A percentile compares a stretch with the other conserved stretches of the same genome.
These are phyloP conservation scores for Pseudognaphalium luteoalbum DNA, from an alignment of 129 eudicot genomes.

Conservation along the genomic window DNA sequence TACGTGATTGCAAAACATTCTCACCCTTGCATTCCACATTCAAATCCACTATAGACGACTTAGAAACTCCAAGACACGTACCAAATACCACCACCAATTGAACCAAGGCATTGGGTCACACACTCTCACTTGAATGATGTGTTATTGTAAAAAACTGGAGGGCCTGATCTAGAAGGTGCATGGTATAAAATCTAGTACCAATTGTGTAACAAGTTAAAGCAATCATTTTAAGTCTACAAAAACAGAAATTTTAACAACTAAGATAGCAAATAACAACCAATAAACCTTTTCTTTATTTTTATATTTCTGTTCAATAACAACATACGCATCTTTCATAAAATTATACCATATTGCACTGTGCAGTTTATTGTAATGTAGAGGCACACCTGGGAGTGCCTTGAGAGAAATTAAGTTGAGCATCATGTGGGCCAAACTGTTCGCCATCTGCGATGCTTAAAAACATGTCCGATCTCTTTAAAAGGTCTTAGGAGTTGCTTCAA, in stretches of 20 bases:
- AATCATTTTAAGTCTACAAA: not conserved
- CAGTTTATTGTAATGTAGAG: no score
- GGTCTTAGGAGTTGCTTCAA: conserved; percentile 77
- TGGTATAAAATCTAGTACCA: conserved; percentile 66
- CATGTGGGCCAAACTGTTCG: conserved; percentile 71
- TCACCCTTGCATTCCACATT: conserved; percentile 31
- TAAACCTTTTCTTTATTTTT: no score
- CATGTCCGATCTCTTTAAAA: conserved; percentile 79
- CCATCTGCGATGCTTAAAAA: conserved; percentile 67
- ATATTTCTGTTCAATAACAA: no score
- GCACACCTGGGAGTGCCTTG: conserved; percentile 69
- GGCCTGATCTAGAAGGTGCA: conserved; percentile 56
- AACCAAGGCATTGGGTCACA: conserved; percentile 94
- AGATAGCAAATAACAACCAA: no score
- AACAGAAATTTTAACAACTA: not conserved
- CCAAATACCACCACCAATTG: conserved; percentile 75
- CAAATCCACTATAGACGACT: conserved; percentile 64
- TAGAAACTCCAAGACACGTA: conserved; percentile 77
- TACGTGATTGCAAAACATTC: conserved; percentile 44
- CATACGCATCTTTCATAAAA: no score
- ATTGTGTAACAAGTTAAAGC: not conserved
- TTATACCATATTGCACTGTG: no score
- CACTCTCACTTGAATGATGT: conserved; percentile 90
- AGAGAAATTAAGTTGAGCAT: conserved; percentile 78
- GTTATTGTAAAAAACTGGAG: conserved; percentile 72